phyloP scores from a whole-genome alignment of 352 stramenopile genomes.

The Pythium periplocum region DNA sequence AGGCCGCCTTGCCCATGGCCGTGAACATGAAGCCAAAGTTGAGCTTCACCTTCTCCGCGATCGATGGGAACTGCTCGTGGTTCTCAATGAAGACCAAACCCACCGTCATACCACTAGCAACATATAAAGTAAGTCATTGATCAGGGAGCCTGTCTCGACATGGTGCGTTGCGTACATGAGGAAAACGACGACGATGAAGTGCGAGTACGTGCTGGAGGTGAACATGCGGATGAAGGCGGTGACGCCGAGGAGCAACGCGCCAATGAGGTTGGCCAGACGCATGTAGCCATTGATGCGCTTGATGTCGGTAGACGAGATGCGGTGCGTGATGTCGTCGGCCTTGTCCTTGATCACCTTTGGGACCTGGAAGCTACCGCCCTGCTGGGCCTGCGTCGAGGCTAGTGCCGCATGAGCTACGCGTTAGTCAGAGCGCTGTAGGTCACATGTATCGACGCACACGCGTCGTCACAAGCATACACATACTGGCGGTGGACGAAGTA shows the following conservation, averaged over 20 bases:
- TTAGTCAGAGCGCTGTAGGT: too few relatives aligned
- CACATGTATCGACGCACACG: too few relatives aligned
- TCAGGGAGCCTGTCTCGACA: too few relatives aligned
- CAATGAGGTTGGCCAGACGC: conserved; percentile 71
- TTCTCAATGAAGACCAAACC: conserved; percentile 81
- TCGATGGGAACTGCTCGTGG: conserved; percentile 74
- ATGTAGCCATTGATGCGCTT: conserved; percentile 85
- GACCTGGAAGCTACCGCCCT: conserved; percentile 30
- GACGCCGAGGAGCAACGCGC: conserved; percentile 49
- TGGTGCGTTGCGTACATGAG: conserved; percentile 46
- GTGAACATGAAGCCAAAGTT: conserved; percentile 90
- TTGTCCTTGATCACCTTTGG: conserved; percentile 61
- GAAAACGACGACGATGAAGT: conserved; percentile 84
- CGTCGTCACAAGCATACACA: too few relatives aligned
- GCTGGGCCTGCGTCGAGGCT: too few relatives aligned
- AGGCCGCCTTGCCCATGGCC: conserved; percentile 71
- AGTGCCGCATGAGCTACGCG: too few relatives aligned
- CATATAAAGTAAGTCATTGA: too few relatives aligned
- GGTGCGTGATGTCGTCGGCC: conserved; percentile 62
- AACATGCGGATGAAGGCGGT: conserved; percentile 82
- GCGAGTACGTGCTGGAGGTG: conserved; percentile 63
- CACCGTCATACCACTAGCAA: conserved; percentile 41
- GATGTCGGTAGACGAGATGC: conserved; percentile 76
- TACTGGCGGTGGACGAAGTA: conserved; percentile 8
- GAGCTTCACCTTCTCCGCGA: conserved; percentile 73